Base-by-base conservation (phyloP, 257 asterid genomes). In the Petunia secreta region DNA sequence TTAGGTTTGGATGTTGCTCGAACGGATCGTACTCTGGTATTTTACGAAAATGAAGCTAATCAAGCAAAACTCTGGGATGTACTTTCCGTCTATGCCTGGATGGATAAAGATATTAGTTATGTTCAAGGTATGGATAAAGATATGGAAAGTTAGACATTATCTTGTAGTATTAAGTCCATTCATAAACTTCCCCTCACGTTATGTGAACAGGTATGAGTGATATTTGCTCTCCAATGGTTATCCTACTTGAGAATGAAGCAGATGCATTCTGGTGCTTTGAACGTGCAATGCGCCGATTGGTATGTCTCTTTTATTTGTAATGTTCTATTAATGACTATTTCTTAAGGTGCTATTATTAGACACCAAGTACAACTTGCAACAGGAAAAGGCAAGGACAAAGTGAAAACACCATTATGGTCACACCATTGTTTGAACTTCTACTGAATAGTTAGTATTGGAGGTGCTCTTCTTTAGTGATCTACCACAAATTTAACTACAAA, bases 261-360 rank as follows among this genome's bases (percentile, higher is more conserved):
- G 99, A 95, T 87, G 97, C 98, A 68, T 95, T 90, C 87, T 95
- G 99, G 98, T 92, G 98, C 90, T 95, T 95, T 82, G 99, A 95
- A 86, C 97, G 92, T 58, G 93, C 97, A 59, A 95, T 95, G 99
- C 97, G 97, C 62, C 90, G 98, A 84, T 87, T 95, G 86, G 99
- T 95, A 91, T 84, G 89, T 64, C 82, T 78, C 60, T 10, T 3
- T 82, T 83, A 53, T 68, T 71, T n/a, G 8, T 34, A 73, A 6
- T 73, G 78, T 58, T 50, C 34, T 48, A 34, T 50, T 13, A 67
- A 14, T 50, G 63, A 34, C 13, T 73, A 50, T 13, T 50, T 48
- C 14, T 73, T 36, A 73, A 67, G 75, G 62, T 73, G 46, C 39
- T 67, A 67, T 67, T 67, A 48, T 50, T 73, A 11, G 77, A 71